Evolutionary conservation across 2,329 filamentous ascomycete species (phyloP).

Genomic region (Botrytis sinoallii): DNA sequence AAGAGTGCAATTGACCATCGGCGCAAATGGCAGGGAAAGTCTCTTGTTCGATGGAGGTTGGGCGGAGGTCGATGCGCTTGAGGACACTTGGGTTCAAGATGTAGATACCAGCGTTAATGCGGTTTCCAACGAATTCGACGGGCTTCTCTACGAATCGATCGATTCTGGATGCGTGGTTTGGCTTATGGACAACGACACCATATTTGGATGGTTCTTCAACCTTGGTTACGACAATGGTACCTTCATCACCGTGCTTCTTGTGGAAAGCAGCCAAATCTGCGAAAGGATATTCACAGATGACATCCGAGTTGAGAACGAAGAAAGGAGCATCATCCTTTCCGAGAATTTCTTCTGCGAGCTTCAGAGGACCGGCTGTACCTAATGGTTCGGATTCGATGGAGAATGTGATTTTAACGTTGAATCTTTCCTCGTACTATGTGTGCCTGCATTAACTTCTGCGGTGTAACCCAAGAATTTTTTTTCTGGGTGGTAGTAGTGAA

Average conservation of each 20-base stretch:
- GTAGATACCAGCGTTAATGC: slow-evolving; percentile 98
- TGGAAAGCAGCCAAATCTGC: slow-evolving; percentile 86
- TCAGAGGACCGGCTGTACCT: slow-evolving; percentile 90
- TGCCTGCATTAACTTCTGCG: slow-evolving; percentile 23
- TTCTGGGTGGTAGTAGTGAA: not conserved
- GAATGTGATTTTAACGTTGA: slow-evolving; percentile 94
- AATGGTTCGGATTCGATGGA: slow-evolving; percentile 95
- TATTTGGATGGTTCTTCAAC: slow-evolving; percentile 99
- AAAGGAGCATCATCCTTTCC: slow-evolving; percentile 92
- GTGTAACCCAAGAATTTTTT: slow-evolving; percentile 8
- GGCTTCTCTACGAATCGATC: slow-evolving; percentile 99
- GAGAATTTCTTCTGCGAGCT: slow-evolving; percentile 88
- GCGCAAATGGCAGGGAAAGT: slow-evolving; percentile 92
- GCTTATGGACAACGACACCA: slow-evolving; percentile 97
- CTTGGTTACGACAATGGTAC: slow-evolving; percentile 97
- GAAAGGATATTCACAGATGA: slow-evolving; percentile 98
- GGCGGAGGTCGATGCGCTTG: slow-evolving; percentile 87
- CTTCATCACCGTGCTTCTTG: slow-evolving; percentile 88
- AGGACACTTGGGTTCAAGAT: slow-evolving; percentile 93
- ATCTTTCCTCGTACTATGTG: slow-evolving; percentile 77
- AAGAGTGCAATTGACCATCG: slow-evolving; percentile 89
- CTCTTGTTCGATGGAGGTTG: slow-evolving; percentile 97
- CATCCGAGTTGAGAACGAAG: slow-evolving; percentile 97
- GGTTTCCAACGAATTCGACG: slow-evolving; percentile 96
- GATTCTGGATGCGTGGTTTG: slow-evolving; percentile 83